Base-by-base conservation (phyloP, 2,329 filamentous ascomycete species). In the Fusarium virguliforme region DNA sequence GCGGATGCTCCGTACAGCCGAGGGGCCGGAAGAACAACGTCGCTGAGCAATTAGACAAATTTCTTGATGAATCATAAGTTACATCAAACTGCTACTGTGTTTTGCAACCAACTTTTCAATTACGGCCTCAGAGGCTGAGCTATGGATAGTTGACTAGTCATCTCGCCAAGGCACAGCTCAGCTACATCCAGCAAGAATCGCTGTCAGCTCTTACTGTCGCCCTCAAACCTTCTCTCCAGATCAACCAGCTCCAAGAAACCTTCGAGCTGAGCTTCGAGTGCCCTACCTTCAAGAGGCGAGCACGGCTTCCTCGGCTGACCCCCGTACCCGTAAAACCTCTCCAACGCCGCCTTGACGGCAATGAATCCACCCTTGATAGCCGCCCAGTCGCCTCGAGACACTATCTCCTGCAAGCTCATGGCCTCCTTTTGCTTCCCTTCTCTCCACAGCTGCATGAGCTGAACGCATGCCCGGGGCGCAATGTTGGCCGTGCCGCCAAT, bases 401-500 rank as follows among this genome's bases (percentile, higher is more conserved):
- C 85, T 32, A 91, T 79, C 37, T 85, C 88, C 79, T 93, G 92
- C 75, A 93, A 77, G 71, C 85, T 85, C 60, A 86, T 84, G 1
- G 92, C 91, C 74, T 92, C 88, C 5, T 86, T 81, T 8, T 78
- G 62, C 64, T 88, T 84, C 30, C 91, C 91, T n/a, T 83, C 79
- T 40, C 85, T 83, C 79, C 89, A 92, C 6, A 92, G 82, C 67
- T 88, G 81, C 60, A 89, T 79, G 15, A 93, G 81, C 75, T 88
- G 83, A 28, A 90, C 85, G 79, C 91, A 92, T 4, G 90, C 83
- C 75, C 87, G 87, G 8, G 91, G 92, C 3, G 89, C 86, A 48
- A 94, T 83, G 79, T 95, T 94, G 32, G 87, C 92, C 60, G 92
- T 84, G 12, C 92, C 92, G 13, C 89, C 90, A 68, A 94, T 91